These are phyloP conservation scores for Neurospora discreta DNA, from an alignment of 495 filamentous ascomycete genomes.

Conservation along the genomic window DNA sequence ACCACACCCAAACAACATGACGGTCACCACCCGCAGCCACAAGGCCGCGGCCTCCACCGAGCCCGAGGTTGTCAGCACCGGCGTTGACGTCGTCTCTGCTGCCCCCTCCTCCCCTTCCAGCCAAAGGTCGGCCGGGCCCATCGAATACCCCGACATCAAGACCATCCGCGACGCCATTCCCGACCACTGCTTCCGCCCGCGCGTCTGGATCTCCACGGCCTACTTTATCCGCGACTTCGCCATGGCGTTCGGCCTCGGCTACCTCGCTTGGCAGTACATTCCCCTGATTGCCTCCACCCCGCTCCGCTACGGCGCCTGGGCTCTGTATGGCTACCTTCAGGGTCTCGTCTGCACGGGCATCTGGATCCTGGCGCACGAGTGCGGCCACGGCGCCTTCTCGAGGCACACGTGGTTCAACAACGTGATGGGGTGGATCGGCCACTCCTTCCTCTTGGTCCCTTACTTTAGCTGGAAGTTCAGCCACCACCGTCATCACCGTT, in stretches of 20 bases:
- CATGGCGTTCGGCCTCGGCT: slow-evolving; percentile 50
- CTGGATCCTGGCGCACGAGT: slow-evolving; percentile 83
- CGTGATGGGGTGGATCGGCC: slow-evolving; percentile 69
- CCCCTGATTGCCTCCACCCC: slow-evolving; percentile 45
- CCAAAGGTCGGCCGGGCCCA: slow-evolving; percentile 42
- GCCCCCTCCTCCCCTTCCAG: not conserved
- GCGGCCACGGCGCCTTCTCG: slow-evolving; percentile 80
- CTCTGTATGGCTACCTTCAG: slow-evolving; percentile 58
- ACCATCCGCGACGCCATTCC: slow-evolving; percentile 72
- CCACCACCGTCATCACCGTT: slow-evolving; percentile 89
- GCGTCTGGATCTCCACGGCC: slow-evolving; percentile 44
- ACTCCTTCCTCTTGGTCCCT: slow-evolving; percentile 71
- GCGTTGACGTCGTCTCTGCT: not conserved
- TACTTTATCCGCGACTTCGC: slow-evolving; percentile 63
- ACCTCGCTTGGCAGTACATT: slow-evolving; percentile 51
- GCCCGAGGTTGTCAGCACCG: not conserved
- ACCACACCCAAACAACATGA: not conserved
- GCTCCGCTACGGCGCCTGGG: slow-evolving; percentile 47
- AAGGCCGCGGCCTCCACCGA: not conserved
- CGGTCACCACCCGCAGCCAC: not conserved
- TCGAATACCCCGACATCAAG: slow-evolving; percentile 62
- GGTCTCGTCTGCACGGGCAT: slow-evolving; percentile 70
- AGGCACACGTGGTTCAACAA: slow-evolving; percentile 69
- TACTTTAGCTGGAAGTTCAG: slow-evolving; percentile 94
- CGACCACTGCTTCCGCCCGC: slow-evolving; percentile 66